These are phyloP conservation scores for Phyllosticta citrichinensis DNA, from an alignment of 2,329 filamentous ascomycete species.

Conservation along the genomic window DNA sequence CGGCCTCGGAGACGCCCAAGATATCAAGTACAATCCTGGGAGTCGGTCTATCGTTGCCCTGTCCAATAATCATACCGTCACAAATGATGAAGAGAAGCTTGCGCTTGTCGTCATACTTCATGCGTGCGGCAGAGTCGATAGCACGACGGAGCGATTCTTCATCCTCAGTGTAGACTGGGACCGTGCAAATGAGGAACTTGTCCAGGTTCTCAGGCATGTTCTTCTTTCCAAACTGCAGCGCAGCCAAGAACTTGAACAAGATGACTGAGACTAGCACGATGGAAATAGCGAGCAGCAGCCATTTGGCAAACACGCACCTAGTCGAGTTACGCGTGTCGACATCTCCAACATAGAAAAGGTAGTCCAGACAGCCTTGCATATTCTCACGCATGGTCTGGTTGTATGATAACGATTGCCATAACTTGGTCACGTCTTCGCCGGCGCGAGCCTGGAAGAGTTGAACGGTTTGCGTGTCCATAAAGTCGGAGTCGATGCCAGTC, in stretches of 20 bases:
- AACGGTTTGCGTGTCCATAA: conserved; percentile 69
- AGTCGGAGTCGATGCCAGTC: conserved; percentile 47
- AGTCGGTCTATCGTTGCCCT: conserved; percentile 92
- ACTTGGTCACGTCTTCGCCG: conserved; percentile 72
- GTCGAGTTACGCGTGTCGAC: conserved; percentile 83
- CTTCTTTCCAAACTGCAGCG: conserved; percentile 85
- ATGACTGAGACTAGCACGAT: conserved; percentile 72
- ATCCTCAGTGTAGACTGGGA: conserved; percentile 95
- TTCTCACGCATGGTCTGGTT: conserved; percentile 45
- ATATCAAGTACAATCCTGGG: conserved; percentile 95
- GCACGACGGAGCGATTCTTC: conserved; percentile 94
- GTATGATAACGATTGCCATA: conserved; percentile 64
- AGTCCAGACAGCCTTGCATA: conserved; percentile 80
- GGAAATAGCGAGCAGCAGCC: conserved; percentile 79
- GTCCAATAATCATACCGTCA: conserved; percentile 98
- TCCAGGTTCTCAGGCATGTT: conserved; percentile 91
- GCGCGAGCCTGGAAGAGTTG: conserved; percentile 66
- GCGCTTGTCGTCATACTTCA: conserved; percentile 97
- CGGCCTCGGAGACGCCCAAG: conserved; percentile 82
- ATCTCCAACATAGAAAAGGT: conserved; percentile 88
- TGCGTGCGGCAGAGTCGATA: conserved; percentile 88
- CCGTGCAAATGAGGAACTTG: conserved; percentile 97
- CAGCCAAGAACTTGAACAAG: conserved; percentile 92
- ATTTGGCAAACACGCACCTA: conserved; percentile 77
- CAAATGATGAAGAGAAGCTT: conserved; percentile 89